Conservation (phyloP, 805 yeast species). For the Schizosaccharomyces japonicus region DNA sequence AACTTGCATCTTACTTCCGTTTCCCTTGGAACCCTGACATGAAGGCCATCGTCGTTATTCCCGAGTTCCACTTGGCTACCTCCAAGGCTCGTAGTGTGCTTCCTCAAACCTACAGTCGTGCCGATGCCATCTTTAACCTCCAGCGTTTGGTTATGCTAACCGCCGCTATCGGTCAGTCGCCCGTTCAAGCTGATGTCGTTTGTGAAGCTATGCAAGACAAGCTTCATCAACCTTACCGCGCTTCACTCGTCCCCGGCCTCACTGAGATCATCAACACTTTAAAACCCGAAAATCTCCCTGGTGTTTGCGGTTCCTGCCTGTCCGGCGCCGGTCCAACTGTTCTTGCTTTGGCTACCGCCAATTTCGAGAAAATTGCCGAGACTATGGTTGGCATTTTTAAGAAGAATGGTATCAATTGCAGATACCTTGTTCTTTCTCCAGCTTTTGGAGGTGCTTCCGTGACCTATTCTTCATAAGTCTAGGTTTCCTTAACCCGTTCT, state of each 20-base stretch:
- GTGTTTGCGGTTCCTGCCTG: conserved; percentile 76
- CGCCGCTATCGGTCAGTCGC: conserved; percentile 64
- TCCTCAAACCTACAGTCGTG: conserved; percentile 52
- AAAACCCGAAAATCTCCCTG: conserved; percentile 54
- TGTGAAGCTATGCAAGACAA: conserved; percentile 92
- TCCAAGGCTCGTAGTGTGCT: conserved; percentile 76
- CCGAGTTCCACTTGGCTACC: conserved; percentile 83
- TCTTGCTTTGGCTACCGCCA: conserved; percentile 71
- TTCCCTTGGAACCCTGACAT: conserved; percentile 63
- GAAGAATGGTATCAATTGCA: conserved; percentile 41
- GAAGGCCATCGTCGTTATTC: conserved; percentile 76
- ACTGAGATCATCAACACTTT: conserved; percentile 54
- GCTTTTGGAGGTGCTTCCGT: conserved; percentile 62
- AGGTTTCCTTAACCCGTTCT: no score
- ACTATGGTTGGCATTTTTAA: conserved; percentile 50
- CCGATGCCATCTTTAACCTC: conserved; percentile 73
- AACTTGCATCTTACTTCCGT: conserved; percentile 71
- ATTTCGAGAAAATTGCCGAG: conserved; percentile 59
- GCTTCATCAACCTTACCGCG: conserved; percentile 91
- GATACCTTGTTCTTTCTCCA: conserved; percentile 63
- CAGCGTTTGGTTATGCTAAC: conserved; percentile 85
- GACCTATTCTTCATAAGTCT: neutral
- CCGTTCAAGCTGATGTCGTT: conserved; percentile 62
- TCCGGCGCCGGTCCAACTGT: conserved; percentile 98
- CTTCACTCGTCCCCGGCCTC: conserved; percentile 50